These are phyloP conservation scores for Solanum virginianum DNA, from an alignment of 257 asterid species.

Conservation along the genomic window DNA sequence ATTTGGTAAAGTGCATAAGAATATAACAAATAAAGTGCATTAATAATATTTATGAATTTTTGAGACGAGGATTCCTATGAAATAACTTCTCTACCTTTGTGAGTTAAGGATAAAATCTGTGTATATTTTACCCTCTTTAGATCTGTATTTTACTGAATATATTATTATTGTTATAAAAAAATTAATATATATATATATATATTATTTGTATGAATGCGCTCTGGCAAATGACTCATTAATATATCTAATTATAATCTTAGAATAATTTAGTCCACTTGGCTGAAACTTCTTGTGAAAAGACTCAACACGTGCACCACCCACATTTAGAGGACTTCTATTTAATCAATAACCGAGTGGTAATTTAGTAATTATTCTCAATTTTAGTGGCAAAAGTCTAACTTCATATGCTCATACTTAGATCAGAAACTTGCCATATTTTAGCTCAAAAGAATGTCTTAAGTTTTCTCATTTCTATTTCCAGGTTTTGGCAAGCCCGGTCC, in stretches of 20 bases:
- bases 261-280: not conserved
- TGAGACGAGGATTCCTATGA: too few species aligned
- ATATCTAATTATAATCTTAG: not conserved
- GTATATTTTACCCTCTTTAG: too few species aligned
- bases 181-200: too few species aligned
- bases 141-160: too few species aligned
- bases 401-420: not conserved
- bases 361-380: conserved; percentile 6
- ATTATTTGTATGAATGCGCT: too few species aligned
- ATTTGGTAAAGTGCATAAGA: too few species aligned
- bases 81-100: too few species aligned
- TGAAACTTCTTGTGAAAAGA: conserved; percentile 1
- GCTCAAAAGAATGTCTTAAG: not conserved
- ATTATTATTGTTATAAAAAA: too few species aligned
- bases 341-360: conserved; percentile 15
- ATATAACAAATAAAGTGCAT: too few species aligned
- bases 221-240: too few species aligned
- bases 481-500: not conserved
- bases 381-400: conserved; percentile 9
- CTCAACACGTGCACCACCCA: conserved; percentile 52
- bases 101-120: too few species aligned
- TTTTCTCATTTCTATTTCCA: not conserved
- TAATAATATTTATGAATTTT: too few species aligned
- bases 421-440: not conserved
- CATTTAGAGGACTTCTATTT: conserved; percentile 25